A percentile compares a stretch with the other conserved stretches of the same genome.
Evolutionary conservation across 257 asterid genomes (phyloP).

Genomic region (Eucommia ulmoides): DNA sequence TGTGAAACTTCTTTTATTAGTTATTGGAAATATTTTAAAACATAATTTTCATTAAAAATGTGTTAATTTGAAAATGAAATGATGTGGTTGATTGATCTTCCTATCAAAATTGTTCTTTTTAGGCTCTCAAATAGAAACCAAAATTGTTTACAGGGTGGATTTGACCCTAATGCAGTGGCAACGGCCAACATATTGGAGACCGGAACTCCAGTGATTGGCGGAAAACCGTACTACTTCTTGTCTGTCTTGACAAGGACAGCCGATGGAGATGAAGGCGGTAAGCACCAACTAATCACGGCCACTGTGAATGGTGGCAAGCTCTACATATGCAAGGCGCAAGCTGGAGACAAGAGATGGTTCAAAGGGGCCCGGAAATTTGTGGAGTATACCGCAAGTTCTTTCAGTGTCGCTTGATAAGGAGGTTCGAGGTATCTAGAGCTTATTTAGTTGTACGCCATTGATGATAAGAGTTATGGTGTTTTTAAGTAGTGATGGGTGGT

Average conservation of each 20-base stretch:
- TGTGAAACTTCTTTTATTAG: no score
- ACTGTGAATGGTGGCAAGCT: constrained; percentile 65
- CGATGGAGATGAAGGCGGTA: constrained; percentile 86
- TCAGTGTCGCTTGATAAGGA: constrained; percentile 55
- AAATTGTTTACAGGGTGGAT: constrained; percentile 71
- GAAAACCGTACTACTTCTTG: constrained; percentile 43
- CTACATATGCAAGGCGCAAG: constrained; percentile 90
- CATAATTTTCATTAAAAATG: no score
- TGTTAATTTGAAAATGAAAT: no score
- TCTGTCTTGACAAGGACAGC: constrained; percentile 84
- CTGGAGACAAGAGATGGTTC: constrained; percentile 99
- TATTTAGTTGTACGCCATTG: no score
- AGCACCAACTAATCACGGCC: constrained; percentile 67
- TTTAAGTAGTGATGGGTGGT: no score
- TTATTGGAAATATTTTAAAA: no score
- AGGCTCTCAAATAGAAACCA: no score
- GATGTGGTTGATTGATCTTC: no score
- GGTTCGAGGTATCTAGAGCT: no score
- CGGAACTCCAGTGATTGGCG: constrained; percentile 36
- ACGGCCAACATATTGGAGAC: constrained; percentile 77
- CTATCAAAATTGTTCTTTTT: no score
- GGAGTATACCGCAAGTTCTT: constrained; percentile 60
- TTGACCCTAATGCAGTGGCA: constrained; percentile 69
- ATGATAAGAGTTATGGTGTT: no score
- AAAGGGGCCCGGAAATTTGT: constrained; percentile 80